A percentile compares a stretch with the other conserved stretches of the same genome.
Evolutionary conservation across 179 eudicot genomes (phyloP).

Genomic region (Nepenthes alata): DNA sequence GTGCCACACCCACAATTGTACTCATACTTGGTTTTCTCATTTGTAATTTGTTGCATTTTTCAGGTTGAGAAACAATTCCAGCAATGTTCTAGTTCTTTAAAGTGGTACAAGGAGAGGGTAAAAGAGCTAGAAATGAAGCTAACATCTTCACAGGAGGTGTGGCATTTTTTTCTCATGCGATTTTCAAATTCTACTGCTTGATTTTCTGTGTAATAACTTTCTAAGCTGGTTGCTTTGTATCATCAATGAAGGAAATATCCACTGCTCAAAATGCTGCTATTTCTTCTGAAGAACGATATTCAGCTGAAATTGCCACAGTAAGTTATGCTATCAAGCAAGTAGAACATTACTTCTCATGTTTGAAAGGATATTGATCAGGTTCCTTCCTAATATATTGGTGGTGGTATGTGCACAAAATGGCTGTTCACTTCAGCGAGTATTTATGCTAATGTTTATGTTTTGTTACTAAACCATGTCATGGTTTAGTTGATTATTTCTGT

Average conservation of each 20-base stretch:
- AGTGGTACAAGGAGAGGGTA: constrained; percentile 55
- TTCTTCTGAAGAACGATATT: constrained; percentile 48
- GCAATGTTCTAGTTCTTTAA: constrained; percentile 35
- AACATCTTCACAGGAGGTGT: constrained; percentile 49
- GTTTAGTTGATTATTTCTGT: neutral
- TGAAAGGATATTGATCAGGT: neutral
- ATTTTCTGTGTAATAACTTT: neutral
- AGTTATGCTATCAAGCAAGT: constrained; percentile 6
- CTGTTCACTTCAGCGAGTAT: too few relatives aligned
- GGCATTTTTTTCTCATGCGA: constrained; percentile 1
- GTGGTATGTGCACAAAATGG: too few relatives aligned
- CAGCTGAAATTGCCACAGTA: constrained; percentile 65
- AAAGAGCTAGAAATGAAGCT: constrained; percentile 63
- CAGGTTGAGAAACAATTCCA: constrained; percentile 45
- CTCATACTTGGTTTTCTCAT: neutral
- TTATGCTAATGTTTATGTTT: too few relatives aligned
- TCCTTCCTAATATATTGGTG: neutral
- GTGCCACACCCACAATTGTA: too few relatives aligned
- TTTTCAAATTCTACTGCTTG: neutral
- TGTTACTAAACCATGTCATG: too few relatives aligned
- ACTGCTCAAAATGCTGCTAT: constrained; percentile 64
- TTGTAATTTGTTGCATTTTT: neutral
- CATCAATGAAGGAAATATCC: constrained; percentile 36
- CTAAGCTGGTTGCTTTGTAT: neutral
- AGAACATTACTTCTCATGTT: neutral